phyloP scores from a whole-genome alignment of 2,329 filamentous ascomycete species.

The Colletotrichum sojae region DNA sequence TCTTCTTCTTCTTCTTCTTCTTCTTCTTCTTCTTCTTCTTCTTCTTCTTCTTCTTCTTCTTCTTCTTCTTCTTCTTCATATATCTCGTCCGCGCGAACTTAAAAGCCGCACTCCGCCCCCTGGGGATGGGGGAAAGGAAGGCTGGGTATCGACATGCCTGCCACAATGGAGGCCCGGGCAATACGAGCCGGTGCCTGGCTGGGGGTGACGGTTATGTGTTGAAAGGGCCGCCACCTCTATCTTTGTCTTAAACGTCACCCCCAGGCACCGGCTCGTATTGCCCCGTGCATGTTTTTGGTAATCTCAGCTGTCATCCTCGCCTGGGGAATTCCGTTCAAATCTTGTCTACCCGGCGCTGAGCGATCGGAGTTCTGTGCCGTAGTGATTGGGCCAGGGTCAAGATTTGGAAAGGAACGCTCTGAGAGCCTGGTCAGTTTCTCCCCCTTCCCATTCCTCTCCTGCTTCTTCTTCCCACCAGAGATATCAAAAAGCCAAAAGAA shows the following conservation, averaged over 20 bases:
- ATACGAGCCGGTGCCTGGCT: conserved; percentile 50
- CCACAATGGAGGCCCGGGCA: conserved; percentile 52
- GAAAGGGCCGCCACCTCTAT: conserved; percentile 53
- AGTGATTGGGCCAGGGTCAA: conserved; percentile 49
- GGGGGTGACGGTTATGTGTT: conserved; percentile 48
- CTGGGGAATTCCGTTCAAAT: conserved; percentile 41
- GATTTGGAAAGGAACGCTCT: conserved; percentile 52
- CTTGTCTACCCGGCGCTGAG: conserved; percentile 49
- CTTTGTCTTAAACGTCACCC: conserved; percentile 44
- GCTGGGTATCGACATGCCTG: conserved; percentile 59
- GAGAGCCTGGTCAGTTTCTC: conserved; percentile 48
- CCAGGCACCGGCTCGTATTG: conserved; percentile 51
- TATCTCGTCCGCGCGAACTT: conserved; percentile 54
- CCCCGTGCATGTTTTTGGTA: conserved; percentile 1
- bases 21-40: no score
- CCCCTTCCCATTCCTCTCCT: neutral
- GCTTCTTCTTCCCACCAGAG: conserved; percentile 19
- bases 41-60: no score
- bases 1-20: no score
- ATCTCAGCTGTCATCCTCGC: no score
- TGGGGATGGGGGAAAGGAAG: conserved; percentile 44
- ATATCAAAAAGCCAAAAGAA: no score
- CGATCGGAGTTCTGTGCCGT: conserved; percentile 45
- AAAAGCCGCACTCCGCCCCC: conserved; percentile 51
- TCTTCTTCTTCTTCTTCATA: conserved; percentile 54